phyloP scores from a whole-genome alignment of 495 filamentous ascomycete species.

The Evernia prunastri region DNA sequence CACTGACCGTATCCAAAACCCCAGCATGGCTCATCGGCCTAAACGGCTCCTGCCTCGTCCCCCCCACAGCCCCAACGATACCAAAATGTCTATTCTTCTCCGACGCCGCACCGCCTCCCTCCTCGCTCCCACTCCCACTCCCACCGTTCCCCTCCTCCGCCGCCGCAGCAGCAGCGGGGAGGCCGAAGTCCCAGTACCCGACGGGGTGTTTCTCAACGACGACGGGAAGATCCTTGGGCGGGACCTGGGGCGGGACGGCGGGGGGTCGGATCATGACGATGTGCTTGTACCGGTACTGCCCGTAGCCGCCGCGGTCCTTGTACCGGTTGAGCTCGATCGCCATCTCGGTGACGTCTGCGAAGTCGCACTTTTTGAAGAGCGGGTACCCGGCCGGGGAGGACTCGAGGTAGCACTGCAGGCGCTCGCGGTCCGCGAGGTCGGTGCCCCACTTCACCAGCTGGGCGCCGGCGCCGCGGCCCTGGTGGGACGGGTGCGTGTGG shows the following conservation, averaged over 20 bases:
- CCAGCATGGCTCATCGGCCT: neutral
- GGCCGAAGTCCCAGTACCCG: slow-evolving; percentile 16
- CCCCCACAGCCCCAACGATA: neutral
- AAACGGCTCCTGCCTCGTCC: neutral
- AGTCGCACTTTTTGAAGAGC: slow-evolving; percentile 35
- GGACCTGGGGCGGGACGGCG: slow-evolving; percentile 11
- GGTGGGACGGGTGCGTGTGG: slow-evolving; percentile 33
- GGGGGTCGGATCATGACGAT: slow-evolving; percentile 23
- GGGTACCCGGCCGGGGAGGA: slow-evolving; percentile 32
- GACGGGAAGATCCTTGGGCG: slow-evolving; percentile 17
- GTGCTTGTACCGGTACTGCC: slow-evolving; percentile 19
- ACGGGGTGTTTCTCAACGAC: neutral
- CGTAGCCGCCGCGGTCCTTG: slow-evolving; percentile 12
- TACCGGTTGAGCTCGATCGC: slow-evolving; percentile 22
- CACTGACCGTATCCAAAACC: slow-evolving; percentile 1
- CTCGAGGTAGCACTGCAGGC: slow-evolving; percentile 36
- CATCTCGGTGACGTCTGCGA: slow-evolving; percentile 26
- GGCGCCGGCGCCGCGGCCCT: slow-evolving; percentile 38
- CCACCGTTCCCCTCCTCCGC: neutral
- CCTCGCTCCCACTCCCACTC: neutral
- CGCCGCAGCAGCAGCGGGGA: neutral
- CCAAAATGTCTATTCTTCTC: slow-evolving; percentile 1
- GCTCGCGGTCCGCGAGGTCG: slow-evolving; percentile 34
- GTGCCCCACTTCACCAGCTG: slow-evolving; percentile 40
- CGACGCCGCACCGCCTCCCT: neutral